Base-by-base conservation (phyloP, 2,329 filamentous ascomycete genomes). In the Colletotrichum zoysiae region DNA sequence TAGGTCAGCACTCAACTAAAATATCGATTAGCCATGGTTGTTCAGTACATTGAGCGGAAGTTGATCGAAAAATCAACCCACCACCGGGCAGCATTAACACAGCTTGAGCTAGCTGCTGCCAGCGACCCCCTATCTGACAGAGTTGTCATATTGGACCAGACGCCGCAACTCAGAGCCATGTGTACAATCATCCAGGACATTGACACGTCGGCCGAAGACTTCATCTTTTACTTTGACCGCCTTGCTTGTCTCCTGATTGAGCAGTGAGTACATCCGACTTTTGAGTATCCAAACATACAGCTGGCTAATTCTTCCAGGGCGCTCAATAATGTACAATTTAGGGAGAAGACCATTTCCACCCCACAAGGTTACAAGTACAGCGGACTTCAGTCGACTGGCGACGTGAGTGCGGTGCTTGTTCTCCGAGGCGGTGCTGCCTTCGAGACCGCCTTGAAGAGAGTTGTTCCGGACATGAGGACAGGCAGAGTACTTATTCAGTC, bases 191-290 rank as follows among this genome's bases (percentile, higher is more conserved):
- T 99, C 51, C 92, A 97, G 78, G 89, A 96, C 76, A 92, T 93
- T 23, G 88, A 91, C 59, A 95, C 94, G 0, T 85, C 88, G 8
- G 88, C 93, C 53, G 95, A 97, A 79, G 95, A 98, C 76, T 98
- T 98, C 79, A 94, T 97, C 74, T 98, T 98, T 82, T 98, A 98
- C 82, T 98, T 98, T 81, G 95, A 99, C 81, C 90, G 96, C 48
- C 85, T 98, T 48, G 90, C 93, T 2, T 90, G 93, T n/a, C 85
- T 98, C 64, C 86, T 98, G 35, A 89, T 98, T 58, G 95, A 98
- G 81, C 85, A 90, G 89, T 91, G 81, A 73, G 87, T 82, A 18
- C 12, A 33, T 23, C 14, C 3, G n/a, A 20, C 3, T 18, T 16
- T 14, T 8, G 26, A n/a, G 40, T 7, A 11, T 38, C n/a, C 7